phyloP scores from a whole-genome alignment of 495 filamentous ascomycete genomes.

The Bryoglossum gracile region DNA sequence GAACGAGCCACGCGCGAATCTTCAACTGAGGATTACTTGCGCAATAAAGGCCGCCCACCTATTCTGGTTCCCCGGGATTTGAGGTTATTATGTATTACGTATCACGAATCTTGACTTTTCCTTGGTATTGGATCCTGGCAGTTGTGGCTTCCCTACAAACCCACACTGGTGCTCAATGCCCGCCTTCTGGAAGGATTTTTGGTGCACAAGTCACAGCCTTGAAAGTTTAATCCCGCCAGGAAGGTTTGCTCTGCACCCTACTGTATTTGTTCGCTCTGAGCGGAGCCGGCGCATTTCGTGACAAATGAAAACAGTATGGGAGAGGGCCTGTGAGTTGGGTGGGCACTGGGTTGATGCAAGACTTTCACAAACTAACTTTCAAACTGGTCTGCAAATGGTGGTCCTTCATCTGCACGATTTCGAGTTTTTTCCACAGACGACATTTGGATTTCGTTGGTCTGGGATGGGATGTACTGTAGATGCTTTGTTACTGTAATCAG shows the following conservation, averaged over 20 bases:
- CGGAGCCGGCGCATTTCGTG: neutral
- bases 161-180: neutral
- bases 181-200: constrained; percentile 10
- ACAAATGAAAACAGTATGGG: constrained; percentile 1
- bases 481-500: too few species aligned
- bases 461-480: too few species aligned
- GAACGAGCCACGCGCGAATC: neutral
- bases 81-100: neutral
- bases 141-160: neutral
- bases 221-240: constrained; percentile 1
- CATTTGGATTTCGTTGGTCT: neutral
- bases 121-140: neutral
- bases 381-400: too few species aligned
- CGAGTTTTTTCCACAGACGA: too few species aligned
- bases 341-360: too few species aligned
- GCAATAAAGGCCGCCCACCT: neutral
- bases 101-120: neutral
- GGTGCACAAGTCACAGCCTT: neutral
- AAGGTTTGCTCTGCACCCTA: neutral
- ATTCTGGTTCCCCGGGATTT: too few species aligned
- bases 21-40: neutral
- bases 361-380: too few species aligned
- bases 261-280: constrained; percentile 2
- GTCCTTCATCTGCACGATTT: too few species aligned
- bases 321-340: too few species aligned